Evolutionary conservation across 2,329 filamentous ascomycete genomes (phyloP).

Genomic region (Fusarium sp.): DNA sequence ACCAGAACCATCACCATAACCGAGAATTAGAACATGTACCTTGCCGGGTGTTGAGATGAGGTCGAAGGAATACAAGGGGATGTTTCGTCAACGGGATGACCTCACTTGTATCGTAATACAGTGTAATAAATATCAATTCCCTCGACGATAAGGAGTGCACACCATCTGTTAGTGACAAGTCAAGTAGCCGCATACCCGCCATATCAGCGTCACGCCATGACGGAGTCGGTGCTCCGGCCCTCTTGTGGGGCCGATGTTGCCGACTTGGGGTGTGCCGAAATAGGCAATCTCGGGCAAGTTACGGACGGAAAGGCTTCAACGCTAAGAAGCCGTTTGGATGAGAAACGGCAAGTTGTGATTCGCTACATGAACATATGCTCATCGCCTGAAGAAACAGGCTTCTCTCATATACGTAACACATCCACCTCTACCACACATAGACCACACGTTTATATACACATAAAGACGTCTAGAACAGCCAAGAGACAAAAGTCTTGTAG

Average conservation of each 20-base stretch:
- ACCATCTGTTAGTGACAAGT: neutral
- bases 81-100: neutral
- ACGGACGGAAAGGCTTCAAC: neutral
- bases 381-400: slow-evolving; percentile 6
- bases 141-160: neutral
- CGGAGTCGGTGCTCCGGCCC: neutral
- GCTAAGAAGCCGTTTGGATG: neutral
- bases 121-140: neutral
- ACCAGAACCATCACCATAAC: neutral
- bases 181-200: neutral
- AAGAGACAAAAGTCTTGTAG: slow-evolving; percentile 53
- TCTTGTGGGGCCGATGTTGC: neutral
- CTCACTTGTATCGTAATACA: neutral
- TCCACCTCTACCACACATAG: neutral
- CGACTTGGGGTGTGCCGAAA: neutral
- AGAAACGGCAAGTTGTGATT: neutral
- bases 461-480: slow-evolving; percentile 49
- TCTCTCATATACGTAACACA: slow-evolving; percentile 10
- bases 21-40: neutral
- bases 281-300: slow-evolving; percentile 1
- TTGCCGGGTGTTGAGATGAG: neutral
- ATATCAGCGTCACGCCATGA: neutral
- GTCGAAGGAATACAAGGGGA: neutral
- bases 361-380: slow-evolving; percentile 20
- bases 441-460: neutral